A percentile compares a stretch with the other conserved stretches of the same genome.
Conservation (phyloP, 768 basidiomycete species). For the Rhodotorula babjevae region DNA sequence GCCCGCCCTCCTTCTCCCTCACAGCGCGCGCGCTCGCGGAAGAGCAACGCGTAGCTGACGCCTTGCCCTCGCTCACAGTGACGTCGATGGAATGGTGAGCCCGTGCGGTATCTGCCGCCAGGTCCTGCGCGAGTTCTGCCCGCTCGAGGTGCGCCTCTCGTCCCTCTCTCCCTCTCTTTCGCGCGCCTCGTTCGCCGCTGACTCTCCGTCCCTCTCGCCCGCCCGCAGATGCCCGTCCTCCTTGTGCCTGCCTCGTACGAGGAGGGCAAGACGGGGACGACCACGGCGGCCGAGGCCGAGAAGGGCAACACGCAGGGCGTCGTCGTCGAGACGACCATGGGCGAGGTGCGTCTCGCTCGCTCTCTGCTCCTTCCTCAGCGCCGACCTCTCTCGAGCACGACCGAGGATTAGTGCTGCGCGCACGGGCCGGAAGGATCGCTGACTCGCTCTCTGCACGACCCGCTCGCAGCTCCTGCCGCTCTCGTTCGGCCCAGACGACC, state of each 20-base stretch:
- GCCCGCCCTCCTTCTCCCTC: not conserved
- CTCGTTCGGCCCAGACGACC: constrained; percentile 23
- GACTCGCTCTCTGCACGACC: not conserved
- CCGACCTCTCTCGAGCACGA: not conserved
- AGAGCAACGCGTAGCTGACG: no score
- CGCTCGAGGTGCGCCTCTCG: constrained; percentile 49
- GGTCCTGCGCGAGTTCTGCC: constrained; percentile 68
- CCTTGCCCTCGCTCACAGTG: no score
- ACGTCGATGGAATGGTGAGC: constrained; percentile 63
- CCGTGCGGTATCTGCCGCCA: constrained; percentile 96
- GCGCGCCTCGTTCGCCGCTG: no score
- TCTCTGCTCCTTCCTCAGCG: not conserved
- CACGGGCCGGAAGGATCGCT: no score
- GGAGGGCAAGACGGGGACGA: constrained; percentile 1
- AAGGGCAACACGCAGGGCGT: constrained; percentile 1
- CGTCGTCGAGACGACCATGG: constrained; percentile 30
- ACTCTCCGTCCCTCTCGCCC: no score
- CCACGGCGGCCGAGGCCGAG: constrained; percentile 6
- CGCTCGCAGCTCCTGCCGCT: constrained; percentile 11
- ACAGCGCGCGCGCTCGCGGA: no score
- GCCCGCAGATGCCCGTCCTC: constrained; percentile 30
- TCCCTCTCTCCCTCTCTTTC: no score
- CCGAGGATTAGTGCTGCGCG: no score
- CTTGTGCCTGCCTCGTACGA: constrained; percentile 18
- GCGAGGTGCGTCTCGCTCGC: constrained; percentile 14